Evolutionary conservation across 495 filamentous ascomycete species (phyloP).

Genomic region (Aspergillus affinis): DNA sequence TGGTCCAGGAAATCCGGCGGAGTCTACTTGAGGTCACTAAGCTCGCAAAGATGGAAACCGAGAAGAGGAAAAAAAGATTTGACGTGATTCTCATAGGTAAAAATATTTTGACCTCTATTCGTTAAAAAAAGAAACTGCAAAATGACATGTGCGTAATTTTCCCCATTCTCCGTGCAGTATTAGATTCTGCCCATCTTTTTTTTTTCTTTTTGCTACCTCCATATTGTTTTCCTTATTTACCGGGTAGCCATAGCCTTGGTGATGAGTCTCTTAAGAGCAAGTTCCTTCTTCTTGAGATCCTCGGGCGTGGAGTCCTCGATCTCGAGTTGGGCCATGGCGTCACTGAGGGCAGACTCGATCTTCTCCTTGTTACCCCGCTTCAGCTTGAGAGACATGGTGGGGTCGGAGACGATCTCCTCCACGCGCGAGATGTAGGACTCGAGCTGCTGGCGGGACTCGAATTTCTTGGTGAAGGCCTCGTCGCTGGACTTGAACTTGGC

Average conservation of each 20-base stretch:
- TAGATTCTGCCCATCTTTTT: background rate
- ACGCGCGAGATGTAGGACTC: slow-evolving; percentile 99
- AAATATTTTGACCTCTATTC: slow-evolving; percentile 12
- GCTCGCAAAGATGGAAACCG: background rate
- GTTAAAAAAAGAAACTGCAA: slow-evolving; percentile 7
- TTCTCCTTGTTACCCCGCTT: slow-evolving; percentile 99
- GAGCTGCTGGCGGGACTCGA: slow-evolving; percentile 97
- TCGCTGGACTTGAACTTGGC: slow-evolving; percentile 98
- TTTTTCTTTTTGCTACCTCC: background rate
- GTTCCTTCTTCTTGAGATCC: slow-evolving; percentile 99
- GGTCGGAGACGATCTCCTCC: slow-evolving; percentile 97
- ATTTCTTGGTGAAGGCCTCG: slow-evolving; percentile 98
- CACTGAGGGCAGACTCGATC: slow-evolving; percentile 89
- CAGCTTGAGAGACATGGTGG: slow-evolving; percentile 90
- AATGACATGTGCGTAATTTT: background rate
- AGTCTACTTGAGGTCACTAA: background rate
- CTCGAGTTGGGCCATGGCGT: slow-evolving; percentile 85
- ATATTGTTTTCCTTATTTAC: slow-evolving; percentile 47
- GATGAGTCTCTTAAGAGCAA: slow-evolving; percentile 94
- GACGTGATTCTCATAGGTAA: slow-evolving; percentile 8
- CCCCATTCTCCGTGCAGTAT: background rate
- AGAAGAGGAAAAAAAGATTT: background rate
- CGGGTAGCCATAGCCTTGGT: slow-evolving; percentile 95
- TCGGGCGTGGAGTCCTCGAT: slow-evolving; percentile 85
- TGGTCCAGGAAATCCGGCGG: background rate